These are phyloP conservation scores for Colletotrichum sp. DNA, from an alignment of 2,329 filamentous ascomycete species.

Conservation along the genomic window DNA sequence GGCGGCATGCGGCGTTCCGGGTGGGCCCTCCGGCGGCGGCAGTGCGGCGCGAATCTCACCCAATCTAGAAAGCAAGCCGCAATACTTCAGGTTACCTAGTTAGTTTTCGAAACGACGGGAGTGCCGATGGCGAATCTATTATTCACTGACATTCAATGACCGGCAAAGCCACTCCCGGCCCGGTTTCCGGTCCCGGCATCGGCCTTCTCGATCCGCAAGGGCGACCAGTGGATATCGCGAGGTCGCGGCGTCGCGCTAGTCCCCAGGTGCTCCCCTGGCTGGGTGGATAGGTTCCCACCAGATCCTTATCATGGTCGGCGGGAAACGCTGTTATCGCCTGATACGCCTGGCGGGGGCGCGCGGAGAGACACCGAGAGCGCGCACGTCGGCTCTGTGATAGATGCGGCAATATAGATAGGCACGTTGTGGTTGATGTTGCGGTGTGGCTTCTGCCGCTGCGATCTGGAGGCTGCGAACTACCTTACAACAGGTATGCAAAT, in stretches of 20 bases:
- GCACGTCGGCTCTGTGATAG: not conserved
- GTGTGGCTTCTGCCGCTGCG: not conserved
- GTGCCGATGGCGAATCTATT: not conserved
- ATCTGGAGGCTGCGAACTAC: not conserved
- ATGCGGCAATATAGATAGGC: not conserved
- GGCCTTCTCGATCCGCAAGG: not conserved
- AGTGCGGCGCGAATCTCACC: not conserved
- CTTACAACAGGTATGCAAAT: not conserved
- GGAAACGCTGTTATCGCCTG: not conserved
- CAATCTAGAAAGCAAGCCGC: not conserved
- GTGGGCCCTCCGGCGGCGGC: not conserved
- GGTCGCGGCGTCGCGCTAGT: not conserved
- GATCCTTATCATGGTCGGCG: not conserved
- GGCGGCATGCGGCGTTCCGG: not conserved
- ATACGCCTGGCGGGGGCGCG: not conserved
- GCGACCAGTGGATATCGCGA: not conserved
- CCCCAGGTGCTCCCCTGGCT: conserved; percentile 4
- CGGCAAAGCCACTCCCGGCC: conserved; percentile 11
- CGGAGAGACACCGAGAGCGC: not conserved
- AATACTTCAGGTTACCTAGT: not conserved
- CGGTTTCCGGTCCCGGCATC: conserved; percentile 15
- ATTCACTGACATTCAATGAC: not conserved
- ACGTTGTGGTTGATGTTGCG: not conserved
- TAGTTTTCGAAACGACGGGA: not conserved
- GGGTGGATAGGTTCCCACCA: not conserved